phyloP scores from a whole-genome alignment of 129 eudicot species.

The Kitagawia praeruptora region DNA sequence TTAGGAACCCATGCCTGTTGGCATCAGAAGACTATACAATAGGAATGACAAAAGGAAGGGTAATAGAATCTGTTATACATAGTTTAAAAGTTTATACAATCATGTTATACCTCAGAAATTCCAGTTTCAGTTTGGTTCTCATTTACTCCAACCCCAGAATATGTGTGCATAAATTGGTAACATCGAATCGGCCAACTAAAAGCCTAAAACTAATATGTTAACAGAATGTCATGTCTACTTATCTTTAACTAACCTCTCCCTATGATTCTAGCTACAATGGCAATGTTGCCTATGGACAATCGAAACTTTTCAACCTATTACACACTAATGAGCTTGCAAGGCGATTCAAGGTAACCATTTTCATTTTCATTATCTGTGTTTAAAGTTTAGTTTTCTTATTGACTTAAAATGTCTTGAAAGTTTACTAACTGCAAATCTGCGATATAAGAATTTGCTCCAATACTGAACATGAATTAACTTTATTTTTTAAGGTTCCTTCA shows the following conservation, averaged over 20 bases:
- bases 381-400: background rate
- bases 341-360: constrained; percentile 45
- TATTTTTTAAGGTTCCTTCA: background rate
- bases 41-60: too few relatives aligned
- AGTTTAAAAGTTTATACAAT: too few relatives aligned
- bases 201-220: background rate
- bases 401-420: background rate
- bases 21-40: too few relatives aligned
- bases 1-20: too few relatives aligned
- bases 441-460: background rate
- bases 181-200: too few relatives aligned
- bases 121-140: too few relatives aligned
- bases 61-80: too few relatives aligned
- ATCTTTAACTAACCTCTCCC: background rate
- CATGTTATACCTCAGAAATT: too few relatives aligned
- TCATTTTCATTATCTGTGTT: background rate
- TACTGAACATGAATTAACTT: background rate
- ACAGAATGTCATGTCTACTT: background rate
- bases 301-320: constrained; percentile 73
- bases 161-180: too few relatives aligned
- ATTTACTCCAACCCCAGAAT: too few relatives aligned
- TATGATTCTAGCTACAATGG: constrained; percentile 63
- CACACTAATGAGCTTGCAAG: constrained; percentile 79
- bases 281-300: constrained; percentile 58
- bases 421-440: background rate